Conservation (phyloP, 371 early-diverging fungal genomes). For the Synchytrium microbalum region DNA sequence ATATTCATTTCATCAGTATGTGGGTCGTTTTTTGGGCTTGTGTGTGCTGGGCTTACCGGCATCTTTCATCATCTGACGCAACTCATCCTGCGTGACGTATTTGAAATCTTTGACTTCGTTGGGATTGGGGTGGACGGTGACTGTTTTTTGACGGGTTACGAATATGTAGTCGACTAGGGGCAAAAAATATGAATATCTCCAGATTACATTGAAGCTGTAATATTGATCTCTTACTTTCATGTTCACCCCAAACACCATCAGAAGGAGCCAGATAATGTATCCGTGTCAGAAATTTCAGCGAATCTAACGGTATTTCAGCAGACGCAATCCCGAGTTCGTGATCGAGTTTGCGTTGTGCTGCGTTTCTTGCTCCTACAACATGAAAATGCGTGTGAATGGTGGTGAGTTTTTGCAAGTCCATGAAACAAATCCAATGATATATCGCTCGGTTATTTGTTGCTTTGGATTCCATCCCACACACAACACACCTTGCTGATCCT, state of each 20-base stretch:
- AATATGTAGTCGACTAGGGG: conserved; percentile 79
- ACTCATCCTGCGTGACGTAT: conserved; percentile 71
- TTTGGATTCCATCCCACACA: conserved; percentile 31
- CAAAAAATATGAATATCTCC: conserved; percentile 5
- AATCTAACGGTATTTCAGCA: conserved; percentile 59
- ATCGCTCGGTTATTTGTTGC: not conserved
- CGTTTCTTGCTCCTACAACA: conserved; percentile 54
- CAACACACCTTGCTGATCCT: conserved; percentile 62
- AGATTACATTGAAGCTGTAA: not conserved
- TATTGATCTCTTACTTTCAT: conserved; percentile 64
- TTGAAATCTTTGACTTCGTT: conserved; percentile 74
- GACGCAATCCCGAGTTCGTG: conserved; percentile 91
- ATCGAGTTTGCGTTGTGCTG: conserved; percentile 85
- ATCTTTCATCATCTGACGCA: conserved; percentile 57
- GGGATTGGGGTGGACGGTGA: conserved; percentile 55
- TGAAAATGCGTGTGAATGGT: conserved; percentile 5
- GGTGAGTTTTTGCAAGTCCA: conserved; percentile 16
- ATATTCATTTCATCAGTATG: not conserved
- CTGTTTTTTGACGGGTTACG: conserved; percentile 63
- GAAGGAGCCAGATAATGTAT: conserved; percentile 92
- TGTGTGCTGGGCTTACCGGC: conserved; percentile 42
- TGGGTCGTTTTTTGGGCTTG: not conserved
- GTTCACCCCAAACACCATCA: conserved; percentile 95
- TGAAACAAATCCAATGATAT: not conserved
- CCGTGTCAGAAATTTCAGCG: conserved; percentile 79